Evolutionary conservation across 345 rosid genomes (phyloP).

Genomic region (Bretschneidera sinensis): DNA sequence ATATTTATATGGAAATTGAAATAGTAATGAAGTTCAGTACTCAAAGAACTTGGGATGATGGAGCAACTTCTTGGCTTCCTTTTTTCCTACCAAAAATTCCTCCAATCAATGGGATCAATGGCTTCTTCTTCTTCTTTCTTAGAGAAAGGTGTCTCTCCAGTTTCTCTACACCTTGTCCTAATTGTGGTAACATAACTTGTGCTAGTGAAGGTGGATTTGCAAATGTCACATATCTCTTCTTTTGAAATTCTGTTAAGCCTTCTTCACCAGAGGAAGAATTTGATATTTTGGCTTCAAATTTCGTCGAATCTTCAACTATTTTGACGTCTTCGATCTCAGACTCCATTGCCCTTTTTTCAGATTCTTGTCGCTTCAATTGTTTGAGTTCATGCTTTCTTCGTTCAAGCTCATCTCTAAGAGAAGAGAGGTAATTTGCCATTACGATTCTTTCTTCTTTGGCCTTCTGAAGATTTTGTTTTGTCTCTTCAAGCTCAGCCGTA

Average conservation of each 20-base stretch:
- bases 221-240: constrained; percentile 63
- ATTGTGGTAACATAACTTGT: constrained; percentile 31
- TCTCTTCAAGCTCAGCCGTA: constrained; percentile 64
- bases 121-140: constrained; percentile 57
- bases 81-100: constrained; percentile 63
- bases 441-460: constrained; percentile 60
- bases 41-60: neutral
- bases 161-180: constrained; percentile 27
- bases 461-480: constrained; percentile 56
- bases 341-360: constrained; percentile 23
- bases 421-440: constrained; percentile 56
- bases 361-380: constrained; percentile 32
- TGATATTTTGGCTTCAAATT: constrained; percentile 29
- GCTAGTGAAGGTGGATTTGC: constrained; percentile 40
- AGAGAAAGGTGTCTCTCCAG: constrained; percentile 71
- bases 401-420: constrained; percentile 70
- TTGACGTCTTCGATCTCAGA: constrained; percentile 37
- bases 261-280: constrained; percentile 2
- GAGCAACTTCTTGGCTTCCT: constrained; percentile 24
- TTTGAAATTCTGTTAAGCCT: constrained; percentile 43
- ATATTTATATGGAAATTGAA: no score
- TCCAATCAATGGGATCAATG: constrained; percentile 58
- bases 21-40: no score
- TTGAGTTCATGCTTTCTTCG: constrained; percentile 63
- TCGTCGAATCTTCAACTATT: constrained; percentile 34